Base-by-base conservation (phyloP, 2,329 filamentous ascomycete genomes). In the Cladosporium sphaerospermum region DNA sequence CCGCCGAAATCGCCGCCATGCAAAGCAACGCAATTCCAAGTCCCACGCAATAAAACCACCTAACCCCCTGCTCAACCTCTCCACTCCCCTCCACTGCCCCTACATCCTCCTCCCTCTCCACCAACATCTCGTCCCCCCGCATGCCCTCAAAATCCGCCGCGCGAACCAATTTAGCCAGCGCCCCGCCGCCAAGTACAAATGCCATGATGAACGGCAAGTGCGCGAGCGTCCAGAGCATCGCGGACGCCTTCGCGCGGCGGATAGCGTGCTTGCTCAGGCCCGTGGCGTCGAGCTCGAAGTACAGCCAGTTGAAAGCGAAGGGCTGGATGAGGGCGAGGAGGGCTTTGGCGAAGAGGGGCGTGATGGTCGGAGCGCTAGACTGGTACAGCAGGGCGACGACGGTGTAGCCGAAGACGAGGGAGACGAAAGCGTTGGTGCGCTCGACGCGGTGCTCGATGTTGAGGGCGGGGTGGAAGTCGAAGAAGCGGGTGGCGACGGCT, bases 401-500 rank as follows among this genome's bases (percentile, higher is more conserved):
- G 1, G 77, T 81, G 58, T 84, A 84, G 13, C 83, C 82, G 59
- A 85, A 79, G 1, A 86, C 81, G 2, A 85, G 70, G 0, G 81
- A 79, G 0, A 85, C 79, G 61, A 85, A 86, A 0, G 82, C 82
- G 53, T 80, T 80, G 31, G 79, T 85, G 6, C 83, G 72, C 65
- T 85, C 82, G 4, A 82, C 80, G 52, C 80, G 77, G 64, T 86
- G 83, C 66, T 85, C 83, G 57, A 85, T 85, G 58, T 84, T 85
- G 44, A 80, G 71, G 0, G 63, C 64, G 28, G 81, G 82, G 50
- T 75, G 78, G 64, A 83, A 84, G 57, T 84, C 80, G 54, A 83
- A 80, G 3, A 71, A 64, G 4, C 66, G 62, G 9, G 65, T 63
- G 2, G 65, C 54, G 58, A 65, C 66, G 0, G 19, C 53, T 9